Evolutionary conservation across 106 monocot species (phyloP).

Genomic region (Gastrodia elata): DNA sequence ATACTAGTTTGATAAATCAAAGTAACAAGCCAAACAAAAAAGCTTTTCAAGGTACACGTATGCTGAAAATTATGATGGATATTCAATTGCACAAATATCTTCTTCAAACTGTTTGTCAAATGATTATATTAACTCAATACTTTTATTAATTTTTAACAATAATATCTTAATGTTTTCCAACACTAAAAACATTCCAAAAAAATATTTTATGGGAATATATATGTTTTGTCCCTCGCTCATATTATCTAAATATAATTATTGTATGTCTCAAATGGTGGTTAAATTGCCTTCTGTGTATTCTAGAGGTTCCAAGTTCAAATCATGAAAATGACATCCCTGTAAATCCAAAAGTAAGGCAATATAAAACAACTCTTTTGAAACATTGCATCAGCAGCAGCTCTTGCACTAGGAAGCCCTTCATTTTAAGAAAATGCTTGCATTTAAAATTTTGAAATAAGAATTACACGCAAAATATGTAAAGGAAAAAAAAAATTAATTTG

Average conservation of each 20-base stretch:
- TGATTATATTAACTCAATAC: not conserved
- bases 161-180: not conserved
- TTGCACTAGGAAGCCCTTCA: too few species aligned
- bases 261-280: not conserved
- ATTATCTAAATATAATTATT: not conserved
- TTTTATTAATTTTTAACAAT: not conserved
- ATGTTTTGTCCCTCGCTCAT: not conserved
- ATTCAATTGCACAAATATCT: not conserved
- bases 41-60: too few species aligned
- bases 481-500: not conserved
- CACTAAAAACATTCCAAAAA: not conserved
- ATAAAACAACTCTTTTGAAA: not conserved
- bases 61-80: not conserved
- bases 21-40: too few species aligned
- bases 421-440: not conserved
- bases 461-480: not conserved
- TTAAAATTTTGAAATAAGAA: not conserved
- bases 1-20: not conserved
- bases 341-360: not conserved
- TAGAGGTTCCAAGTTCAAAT: not conserved
- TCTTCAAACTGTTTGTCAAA: not conserved
- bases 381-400: not conserved
- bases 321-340: not conserved
- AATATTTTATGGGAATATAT: not conserved
- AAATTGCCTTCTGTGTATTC: not conserved